Conservation (phyloP, 2,329 filamentous ascomycete species). For the Claviceps sorghi region DNA sequence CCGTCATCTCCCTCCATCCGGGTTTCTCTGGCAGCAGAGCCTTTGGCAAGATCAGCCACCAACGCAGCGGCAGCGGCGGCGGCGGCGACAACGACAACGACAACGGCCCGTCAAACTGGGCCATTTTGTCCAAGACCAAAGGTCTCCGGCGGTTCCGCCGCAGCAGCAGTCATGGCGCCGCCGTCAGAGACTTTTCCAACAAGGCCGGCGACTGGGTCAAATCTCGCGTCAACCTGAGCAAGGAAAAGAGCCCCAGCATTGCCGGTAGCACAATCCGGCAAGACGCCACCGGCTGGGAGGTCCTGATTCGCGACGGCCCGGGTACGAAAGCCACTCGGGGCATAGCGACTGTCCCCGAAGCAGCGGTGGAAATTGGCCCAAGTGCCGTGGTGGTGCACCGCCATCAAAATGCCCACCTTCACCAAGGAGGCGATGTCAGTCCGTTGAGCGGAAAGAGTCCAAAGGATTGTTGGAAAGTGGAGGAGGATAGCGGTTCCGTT, state of each 20-base stretch:
- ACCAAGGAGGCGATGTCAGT: not conserved
- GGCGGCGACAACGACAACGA: not conserved
- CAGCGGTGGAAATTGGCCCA: constrained; percentile 4
- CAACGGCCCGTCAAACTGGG: constrained; percentile 1
- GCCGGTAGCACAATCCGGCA: not conserved
- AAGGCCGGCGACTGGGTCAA: constrained; percentile 16
- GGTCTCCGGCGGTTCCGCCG: constrained; percentile 5
- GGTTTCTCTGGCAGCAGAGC: not conserved
- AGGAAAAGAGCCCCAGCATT: constrained; percentile 5
- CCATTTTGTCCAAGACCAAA: constrained; percentile 4
- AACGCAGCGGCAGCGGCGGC: too few species aligned
- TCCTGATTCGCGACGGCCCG: not conserved
- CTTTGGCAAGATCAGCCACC: not conserved
- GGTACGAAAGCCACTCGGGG: constrained; percentile 1
- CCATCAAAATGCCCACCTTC: not conserved
- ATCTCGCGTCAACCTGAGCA: constrained; percentile 10
- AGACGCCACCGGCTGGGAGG: not conserved
- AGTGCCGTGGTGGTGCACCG: constrained; percentile 1
- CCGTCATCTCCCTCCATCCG: not conserved
- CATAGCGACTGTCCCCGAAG: constrained; percentile 3
- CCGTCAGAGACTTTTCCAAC: constrained; percentile 13
- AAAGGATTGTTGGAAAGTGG: not conserved
- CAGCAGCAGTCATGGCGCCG: constrained; percentile 7
- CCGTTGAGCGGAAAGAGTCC: constrained; percentile 1
- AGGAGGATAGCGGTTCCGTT: not conserved